Evolutionary conservation across 75 land plant genomes (phyloP).

Genomic region (Ceratopteris richardii): DNA sequence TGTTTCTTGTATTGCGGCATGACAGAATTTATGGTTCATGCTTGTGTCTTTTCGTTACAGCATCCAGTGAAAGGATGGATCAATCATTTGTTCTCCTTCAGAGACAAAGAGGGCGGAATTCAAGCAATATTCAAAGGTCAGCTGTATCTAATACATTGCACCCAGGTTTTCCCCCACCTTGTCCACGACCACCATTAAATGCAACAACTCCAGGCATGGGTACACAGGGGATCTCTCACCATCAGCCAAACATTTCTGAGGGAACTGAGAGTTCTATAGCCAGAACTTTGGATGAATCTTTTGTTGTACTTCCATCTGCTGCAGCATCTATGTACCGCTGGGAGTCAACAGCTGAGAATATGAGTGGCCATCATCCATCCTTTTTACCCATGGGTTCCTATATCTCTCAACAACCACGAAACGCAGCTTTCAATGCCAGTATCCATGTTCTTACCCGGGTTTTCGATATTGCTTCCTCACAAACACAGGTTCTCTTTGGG

Average conservation of each 20-base stretch:
- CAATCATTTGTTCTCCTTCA: slow-evolving; percentile 88
- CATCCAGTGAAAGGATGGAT: slow-evolving; percentile 85
- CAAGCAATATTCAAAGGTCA: too few species aligned
- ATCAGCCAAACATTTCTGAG: slow-evolving; percentile 1
- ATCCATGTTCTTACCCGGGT: slow-evolving; percentile 76
- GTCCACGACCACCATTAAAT: slow-evolving; percentile 52
- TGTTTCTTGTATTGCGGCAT: too few species aligned
- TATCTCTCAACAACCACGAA: slow-evolving; percentile 13
- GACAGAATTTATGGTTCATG: too few species aligned
- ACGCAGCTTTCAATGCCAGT: slow-evolving; percentile 73
- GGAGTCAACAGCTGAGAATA: slow-evolving; percentile 29
- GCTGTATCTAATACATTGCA: neutral
- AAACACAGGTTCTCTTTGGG: slow-evolving; percentile 94
- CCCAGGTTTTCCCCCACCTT: slow-evolving; percentile 54
- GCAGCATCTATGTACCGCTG: slow-evolving; percentile 87
- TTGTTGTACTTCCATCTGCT: slow-evolving; percentile 86
- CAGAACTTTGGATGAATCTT: slow-evolving; percentile 90
- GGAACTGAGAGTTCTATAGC: slow-evolving; percentile 26
- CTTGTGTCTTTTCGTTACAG: too few species aligned
- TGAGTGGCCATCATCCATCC: slow-evolving; percentile 5
- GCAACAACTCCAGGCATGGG: slow-evolving; percentile 7
- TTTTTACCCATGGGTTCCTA: too few species aligned
- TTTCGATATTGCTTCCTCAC: slow-evolving; percentile 85
- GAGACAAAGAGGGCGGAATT: slow-evolving; percentile 46
- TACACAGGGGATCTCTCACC: neutral